A percentile compares a stretch with the other conserved stretches of the same genome.
phyloP scores from a whole-genome alignment of 176 grass and related monocot genomes.

The Elymus sibiricus region DNA sequence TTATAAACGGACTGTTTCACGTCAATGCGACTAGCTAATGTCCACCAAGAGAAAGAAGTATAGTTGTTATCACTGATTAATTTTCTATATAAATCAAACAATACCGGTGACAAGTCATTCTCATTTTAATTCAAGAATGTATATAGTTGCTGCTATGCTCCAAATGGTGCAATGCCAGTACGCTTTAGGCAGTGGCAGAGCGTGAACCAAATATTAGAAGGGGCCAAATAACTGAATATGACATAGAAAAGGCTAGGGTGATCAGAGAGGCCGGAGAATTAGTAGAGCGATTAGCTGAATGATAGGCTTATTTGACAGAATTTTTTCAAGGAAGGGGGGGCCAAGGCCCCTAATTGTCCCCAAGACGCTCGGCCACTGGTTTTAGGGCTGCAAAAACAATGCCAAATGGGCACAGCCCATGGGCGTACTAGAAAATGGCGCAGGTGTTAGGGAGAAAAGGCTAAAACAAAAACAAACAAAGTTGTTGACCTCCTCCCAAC shows the following conservation, averaged over 20 bases:
- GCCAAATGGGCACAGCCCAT: background rate
- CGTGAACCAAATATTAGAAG: too few species aligned
- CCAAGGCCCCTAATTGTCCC: too few species aligned
- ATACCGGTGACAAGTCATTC: background rate
- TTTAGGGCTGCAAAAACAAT: too few species aligned
- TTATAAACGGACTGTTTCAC: conserved; percentile 18
- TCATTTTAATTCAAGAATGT: background rate
- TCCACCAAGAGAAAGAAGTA: conserved; percentile 16
- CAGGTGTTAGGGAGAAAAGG: background rate
- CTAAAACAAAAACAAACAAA: background rate
- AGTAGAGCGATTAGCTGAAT: too few species aligned
- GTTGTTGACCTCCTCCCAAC: conserved; percentile 33
- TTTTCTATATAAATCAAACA: background rate
- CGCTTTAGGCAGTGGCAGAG: too few species aligned
- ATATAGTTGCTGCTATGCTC: background rate
- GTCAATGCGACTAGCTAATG: conserved; percentile 28
- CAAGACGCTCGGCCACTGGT: too few species aligned
- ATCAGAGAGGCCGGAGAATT: too few species aligned
- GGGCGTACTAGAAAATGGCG: background rate
- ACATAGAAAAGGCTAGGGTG: too few species aligned
- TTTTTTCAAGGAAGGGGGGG: too few species aligned
- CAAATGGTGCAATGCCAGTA: background rate
- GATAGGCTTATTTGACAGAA: too few species aligned
- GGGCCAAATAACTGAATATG: too few species aligned
- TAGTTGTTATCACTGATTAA: background rate